phyloP scores from a whole-genome alignment of 2,329 filamentous ascomycete species.

The Periglandula ipomoeae region DNA sequence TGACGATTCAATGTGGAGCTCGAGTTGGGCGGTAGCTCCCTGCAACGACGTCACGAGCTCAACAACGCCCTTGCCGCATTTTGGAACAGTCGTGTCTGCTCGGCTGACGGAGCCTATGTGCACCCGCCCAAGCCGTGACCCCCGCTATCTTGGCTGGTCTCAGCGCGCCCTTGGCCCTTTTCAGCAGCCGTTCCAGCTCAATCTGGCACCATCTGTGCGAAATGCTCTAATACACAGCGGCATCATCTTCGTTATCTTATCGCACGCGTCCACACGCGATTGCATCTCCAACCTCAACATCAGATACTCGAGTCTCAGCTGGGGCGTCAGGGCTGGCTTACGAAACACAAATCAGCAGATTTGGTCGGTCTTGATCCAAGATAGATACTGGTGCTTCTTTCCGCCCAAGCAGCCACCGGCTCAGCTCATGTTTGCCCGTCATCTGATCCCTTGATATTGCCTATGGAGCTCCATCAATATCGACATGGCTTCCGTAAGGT shows the following conservation, averaged over 20 bases:
- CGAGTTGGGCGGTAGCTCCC: background rate
- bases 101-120: too few species aligned
- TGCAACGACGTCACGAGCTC: slow-evolving; percentile 17
- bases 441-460: slow-evolving; percentile 11
- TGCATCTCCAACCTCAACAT: background rate
- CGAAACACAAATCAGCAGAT: background rate
- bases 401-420: background rate
- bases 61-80: background rate
- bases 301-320: background rate
- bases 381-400: background rate
- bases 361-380: too few species aligned
- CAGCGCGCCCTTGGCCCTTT: too few species aligned
- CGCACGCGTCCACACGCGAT: slow-evolving; percentile 3
- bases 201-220: too few species aligned
- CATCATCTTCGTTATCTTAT: background rate
- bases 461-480: slow-evolving; percentile 21
- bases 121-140: too few species aligned
- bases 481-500: slow-evolving; percentile 80
- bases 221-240: too few species aligned
- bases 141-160: too few species aligned
- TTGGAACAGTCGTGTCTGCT: background rate
- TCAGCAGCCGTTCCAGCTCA: too few species aligned
- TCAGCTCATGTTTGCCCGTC: background rate
- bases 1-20: background rate
- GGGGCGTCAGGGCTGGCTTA: background rate